A percentile compares a stretch with the other conserved stretches of the same genome.
These are phyloP conservation scores for Candida yuanshanica DNA, from an alignment of 805 yeast genomes.

Conservation along the genomic window DNA sequence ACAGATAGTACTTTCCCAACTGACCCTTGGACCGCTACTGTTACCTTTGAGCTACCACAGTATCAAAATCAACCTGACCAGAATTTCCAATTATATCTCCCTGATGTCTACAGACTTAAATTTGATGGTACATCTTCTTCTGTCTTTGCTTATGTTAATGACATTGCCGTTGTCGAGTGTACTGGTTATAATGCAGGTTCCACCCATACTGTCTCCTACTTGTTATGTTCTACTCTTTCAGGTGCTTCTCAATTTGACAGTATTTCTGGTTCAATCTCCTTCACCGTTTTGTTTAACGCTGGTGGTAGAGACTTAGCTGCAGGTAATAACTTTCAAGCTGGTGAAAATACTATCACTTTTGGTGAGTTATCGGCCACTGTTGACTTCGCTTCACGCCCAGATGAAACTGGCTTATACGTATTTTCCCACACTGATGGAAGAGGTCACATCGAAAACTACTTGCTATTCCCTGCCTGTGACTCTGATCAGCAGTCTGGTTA, in stretches of 20 bases:
- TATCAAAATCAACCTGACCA: conserved; percentile 19
- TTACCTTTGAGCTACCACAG: conserved; percentile 22
- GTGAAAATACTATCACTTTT: conserved; percentile 25
- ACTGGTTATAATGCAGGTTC: conserved; percentile 29
- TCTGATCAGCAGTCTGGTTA: conserved; percentile 21
- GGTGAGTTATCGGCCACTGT: conserved; percentile 23
- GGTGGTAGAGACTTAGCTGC: conserved; percentile 30
- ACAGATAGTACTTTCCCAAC: neutral
- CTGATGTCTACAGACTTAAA: conserved; percentile 30
- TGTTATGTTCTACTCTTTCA: conserved; percentile 25
- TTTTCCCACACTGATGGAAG: conserved; percentile 29
- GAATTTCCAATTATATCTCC: conserved; percentile 23
- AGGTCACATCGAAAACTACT: conserved; percentile 27
- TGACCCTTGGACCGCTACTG: conserved; percentile 28
- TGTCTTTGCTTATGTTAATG: conserved; percentile 20
- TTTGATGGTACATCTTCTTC: conserved; percentile 21
- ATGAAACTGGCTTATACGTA: conserved; percentile 16
- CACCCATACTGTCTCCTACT: conserved; percentile 21
- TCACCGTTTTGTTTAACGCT: conserved; percentile 26
- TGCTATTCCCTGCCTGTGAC: conserved; percentile 29
- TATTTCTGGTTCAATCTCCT: conserved; percentile 25
- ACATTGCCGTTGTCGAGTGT: conserved; percentile 26
- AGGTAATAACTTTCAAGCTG: conserved; percentile 25
- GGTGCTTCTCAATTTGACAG: conserved; percentile 16
- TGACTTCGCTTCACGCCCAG: conserved; percentile 20